Conservation (phyloP, 495 filamentous ascomycete species). For the Letharia columbiana region DNA sequence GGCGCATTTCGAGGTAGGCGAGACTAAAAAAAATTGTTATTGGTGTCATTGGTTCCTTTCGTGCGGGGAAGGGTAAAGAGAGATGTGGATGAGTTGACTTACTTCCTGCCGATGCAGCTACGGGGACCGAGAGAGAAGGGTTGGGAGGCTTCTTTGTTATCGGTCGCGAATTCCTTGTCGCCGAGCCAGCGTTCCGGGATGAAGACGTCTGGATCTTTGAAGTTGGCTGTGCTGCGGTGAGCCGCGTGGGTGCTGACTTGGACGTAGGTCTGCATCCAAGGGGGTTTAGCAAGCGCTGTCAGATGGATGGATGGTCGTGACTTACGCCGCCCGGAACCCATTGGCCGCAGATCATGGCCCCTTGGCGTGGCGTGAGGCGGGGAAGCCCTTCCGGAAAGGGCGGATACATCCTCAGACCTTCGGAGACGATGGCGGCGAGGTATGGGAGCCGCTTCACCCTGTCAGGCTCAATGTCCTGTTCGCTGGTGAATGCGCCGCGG, state of each 20-base stretch:
- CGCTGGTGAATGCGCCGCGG: conserved; percentile 33
- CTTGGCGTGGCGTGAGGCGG: conserved; percentile 13
- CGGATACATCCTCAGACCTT: conserved; percentile 39
- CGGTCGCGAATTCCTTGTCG: conserved; percentile 27
- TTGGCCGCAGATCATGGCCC: conserved; percentile 5
- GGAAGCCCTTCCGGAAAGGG: conserved; percentile 26
- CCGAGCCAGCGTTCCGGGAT: conserved; percentile 42
- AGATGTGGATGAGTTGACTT: conserved; percentile 4
- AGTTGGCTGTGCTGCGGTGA: conserved; percentile 25
- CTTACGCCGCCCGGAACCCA: conserved; percentile 14
- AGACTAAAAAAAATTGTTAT: too few relatives aligned
- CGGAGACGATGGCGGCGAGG: conserved; percentile 34
- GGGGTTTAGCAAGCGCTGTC: background rate
- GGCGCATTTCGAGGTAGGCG: conserved; percentile 37
- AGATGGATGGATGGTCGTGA: background rate
- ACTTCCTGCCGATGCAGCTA: conserved; percentile 39
- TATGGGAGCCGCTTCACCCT: conserved; percentile 12
- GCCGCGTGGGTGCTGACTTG: conserved; percentile 12
- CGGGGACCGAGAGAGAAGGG: conserved; percentile 40
- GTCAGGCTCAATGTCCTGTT: conserved; percentile 32
- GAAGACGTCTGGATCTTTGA: conserved; percentile 33
- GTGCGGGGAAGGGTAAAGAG: background rate
- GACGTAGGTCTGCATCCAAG: conserved; percentile 6
- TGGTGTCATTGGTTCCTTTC: background rate
- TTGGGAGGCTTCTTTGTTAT: conserved; percentile 34